Percentiles rank a stretch among this genome's conserved stretches.
Conservation (phyloP, 768 basidiomycete species). For the Daedaleopsis nitida region DNA sequence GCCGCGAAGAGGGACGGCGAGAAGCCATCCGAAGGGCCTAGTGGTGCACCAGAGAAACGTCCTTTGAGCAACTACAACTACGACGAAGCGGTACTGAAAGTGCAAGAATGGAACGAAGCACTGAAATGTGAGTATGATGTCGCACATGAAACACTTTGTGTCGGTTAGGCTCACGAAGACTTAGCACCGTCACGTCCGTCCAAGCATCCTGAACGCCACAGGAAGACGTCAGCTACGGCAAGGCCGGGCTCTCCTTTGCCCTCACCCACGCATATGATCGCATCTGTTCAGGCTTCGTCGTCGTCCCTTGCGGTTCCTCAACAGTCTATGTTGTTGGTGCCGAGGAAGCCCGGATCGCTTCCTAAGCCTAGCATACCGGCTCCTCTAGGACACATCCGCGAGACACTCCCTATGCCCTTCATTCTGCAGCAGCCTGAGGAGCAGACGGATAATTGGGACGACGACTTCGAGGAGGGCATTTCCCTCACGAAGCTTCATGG, state of each 20-base stretch:
- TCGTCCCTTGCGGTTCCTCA: constrained; percentile 9
- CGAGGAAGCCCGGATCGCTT: constrained; percentile 17
- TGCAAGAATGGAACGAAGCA: constrained; percentile 99
- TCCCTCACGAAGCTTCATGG: constrained; percentile 84
- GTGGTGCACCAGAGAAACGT: constrained; percentile 40
- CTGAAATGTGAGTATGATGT: constrained; percentile 66
- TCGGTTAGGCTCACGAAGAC: constrained; percentile 4
- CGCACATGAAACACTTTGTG: background rate
- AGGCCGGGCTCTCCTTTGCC: constrained; percentile 49
- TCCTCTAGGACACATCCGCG: constrained; percentile 29
- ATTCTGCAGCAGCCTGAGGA: constrained; percentile 76
- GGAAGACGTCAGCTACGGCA: constrained; percentile 30
- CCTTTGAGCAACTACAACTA: constrained; percentile 82
- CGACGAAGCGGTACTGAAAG: constrained; percentile 91
- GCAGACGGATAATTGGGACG: constrained; percentile 96
- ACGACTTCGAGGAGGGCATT: constrained; percentile 95
- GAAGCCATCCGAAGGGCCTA: constrained; percentile 36
- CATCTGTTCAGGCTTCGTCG: constrained; percentile 19
- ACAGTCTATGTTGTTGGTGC: constrained; percentile 14
- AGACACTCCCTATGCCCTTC: constrained; percentile 58
- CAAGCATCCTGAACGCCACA: constrained; percentile 54
- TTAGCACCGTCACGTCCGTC: constrained; percentile 73
- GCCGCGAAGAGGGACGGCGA: constrained; percentile 46
- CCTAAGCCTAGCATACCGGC: constrained; percentile 17
- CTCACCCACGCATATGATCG: constrained; percentile 33